These are phyloP conservation scores for Allium cepa DNA, from an alignment of 106 monocot species.

Conservation along the genomic window DNA sequence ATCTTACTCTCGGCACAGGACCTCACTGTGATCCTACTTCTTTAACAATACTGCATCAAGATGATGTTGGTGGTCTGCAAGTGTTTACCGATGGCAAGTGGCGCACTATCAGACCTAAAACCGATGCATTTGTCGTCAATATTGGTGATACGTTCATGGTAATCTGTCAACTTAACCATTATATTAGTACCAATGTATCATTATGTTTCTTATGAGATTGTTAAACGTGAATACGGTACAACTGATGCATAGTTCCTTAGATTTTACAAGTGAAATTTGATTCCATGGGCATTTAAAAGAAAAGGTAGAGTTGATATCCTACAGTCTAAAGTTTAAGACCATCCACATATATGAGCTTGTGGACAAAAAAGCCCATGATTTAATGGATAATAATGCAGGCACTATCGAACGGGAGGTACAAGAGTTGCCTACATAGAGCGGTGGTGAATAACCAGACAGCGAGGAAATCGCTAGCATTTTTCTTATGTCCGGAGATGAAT, in stretches of 20 bases:
- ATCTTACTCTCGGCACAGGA: constrained; percentile 72
- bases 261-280: too few species aligned
- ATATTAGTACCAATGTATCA: neutral
- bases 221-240: too few species aligned
- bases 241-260: too few species aligned
- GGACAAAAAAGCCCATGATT: too few species aligned
- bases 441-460: constrained; percentile 55
- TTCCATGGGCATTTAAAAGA: too few species aligned
- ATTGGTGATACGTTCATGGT: constrained; percentile 95
- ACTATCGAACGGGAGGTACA: constrained; percentile 78
- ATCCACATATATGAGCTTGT: too few species aligned
- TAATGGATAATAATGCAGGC: constrained; percentile 31
- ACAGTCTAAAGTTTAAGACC: too few species aligned
- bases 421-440: constrained; percentile 91
- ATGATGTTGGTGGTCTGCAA: constrained; percentile 75
- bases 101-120: constrained; percentile 49
- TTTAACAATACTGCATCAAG: constrained; percentile 90
- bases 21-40: constrained; percentile 93
- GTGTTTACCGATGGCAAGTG: constrained; percentile 48
- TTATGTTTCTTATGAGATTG: too few species aligned
- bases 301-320: too few species aligned
- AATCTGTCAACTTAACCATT: neutral
- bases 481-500: constrained; percentile 58
- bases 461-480: constrained; percentile 83
- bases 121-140: constrained; percentile 67